Base-by-base conservation (phyloP, 1,284 basidiomycete species). In the Entoloma clypeatum region DNA sequence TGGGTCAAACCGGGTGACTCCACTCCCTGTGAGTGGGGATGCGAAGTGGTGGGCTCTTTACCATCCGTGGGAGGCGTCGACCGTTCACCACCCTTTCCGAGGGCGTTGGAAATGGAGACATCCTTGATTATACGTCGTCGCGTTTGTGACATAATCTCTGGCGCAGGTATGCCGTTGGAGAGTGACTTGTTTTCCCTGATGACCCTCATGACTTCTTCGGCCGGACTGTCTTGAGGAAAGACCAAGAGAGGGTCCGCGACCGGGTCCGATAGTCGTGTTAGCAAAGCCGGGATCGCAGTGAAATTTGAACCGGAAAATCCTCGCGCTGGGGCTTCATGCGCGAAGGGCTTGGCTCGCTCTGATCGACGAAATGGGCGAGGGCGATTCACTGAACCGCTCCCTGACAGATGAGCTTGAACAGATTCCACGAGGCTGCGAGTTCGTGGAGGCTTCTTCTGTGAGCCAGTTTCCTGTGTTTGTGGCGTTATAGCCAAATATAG, bases 361-460 rank as follows among this genome's bases (percentile, higher is more conserved):
- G n/a, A n/a, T n/a, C n/a, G n/a, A n/a, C n/a, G n/a, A n/a, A n/a
- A n/a, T n/a, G n/a, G n/a, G 9, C 32, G 23, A 16, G 14, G 9
- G 5, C 16, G 39, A 8, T n/a, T 22, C 17, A 26, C 30, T 2
- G 27, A 42, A 10, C 26, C 44, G n/a, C n/a, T n/a, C 16, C 33
- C 24, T 18, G 36, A 39, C 28, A 81, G 68, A 51, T 79, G 69
- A 5, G 71, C 68, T 33, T 71, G 73, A 11, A 81, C 66, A 9
- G 73, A 69, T 47, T 73, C 68, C 34, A 67, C 61, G 34, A 77
- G 60, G 47, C 60, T 67, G 42, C 58, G 63, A 38, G 62, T 58
- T 44, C 67, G 63, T 36, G 60, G 57, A 27, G 47, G 57, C 41
- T 45, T 53, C 27, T 29, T 44, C n/a, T n/a, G n/a, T n/a, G n/a